Evolutionary conservation across 106 monocot species (phyloP).

Genomic region (Amphibolis antarctica): DNA sequence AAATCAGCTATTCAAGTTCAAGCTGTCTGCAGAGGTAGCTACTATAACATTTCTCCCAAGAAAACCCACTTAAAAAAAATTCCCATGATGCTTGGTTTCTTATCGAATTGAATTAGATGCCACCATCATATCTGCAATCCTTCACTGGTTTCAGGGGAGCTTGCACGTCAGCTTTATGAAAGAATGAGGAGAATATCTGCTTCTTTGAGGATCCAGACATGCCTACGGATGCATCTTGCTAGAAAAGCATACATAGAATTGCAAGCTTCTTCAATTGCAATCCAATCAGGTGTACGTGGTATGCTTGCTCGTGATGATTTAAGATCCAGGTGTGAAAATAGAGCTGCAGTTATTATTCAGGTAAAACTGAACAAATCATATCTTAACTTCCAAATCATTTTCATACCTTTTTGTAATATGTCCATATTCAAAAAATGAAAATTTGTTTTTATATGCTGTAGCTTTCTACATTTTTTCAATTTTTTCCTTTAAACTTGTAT

Average conservation of each 20-base stretch:
- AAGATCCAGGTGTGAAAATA: constrained; percentile 36
- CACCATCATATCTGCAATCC: neutral
- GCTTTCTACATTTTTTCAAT: no score
- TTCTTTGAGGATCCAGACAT: constrained; percentile 45
- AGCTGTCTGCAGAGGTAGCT: constrained; percentile 46
- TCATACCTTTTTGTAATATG: no score
- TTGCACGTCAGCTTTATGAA: constrained; percentile 43
- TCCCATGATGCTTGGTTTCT: neutral
- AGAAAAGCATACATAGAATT: constrained; percentile 38
- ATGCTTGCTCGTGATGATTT: constrained; percentile 63
- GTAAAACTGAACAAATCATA: constrained; percentile 13
- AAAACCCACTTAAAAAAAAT: neutral
- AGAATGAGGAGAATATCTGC: constrained; percentile 41
- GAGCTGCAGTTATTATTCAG: constrained; percentile 61
- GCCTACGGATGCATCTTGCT: constrained; percentile 42
- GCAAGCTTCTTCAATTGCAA: constrained; percentile 27
- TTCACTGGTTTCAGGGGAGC: constrained; percentile 27
- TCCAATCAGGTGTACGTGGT: constrained; percentile 64
- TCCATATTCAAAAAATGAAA: no score
- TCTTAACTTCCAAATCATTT: no score
- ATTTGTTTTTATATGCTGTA: no score
- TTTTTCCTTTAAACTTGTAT: neutral
- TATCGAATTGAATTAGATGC: neutral
- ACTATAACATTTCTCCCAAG: neutral
- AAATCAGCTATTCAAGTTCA: constrained; percentile 45